Percentiles rank a stretch among this genome's conserved stretches.
These are phyloP conservation scores for Scleromitrula shiraiana DNA, from an alignment of 2,329 filamentous ascomycete species.

Conservation along the genomic window DNA sequence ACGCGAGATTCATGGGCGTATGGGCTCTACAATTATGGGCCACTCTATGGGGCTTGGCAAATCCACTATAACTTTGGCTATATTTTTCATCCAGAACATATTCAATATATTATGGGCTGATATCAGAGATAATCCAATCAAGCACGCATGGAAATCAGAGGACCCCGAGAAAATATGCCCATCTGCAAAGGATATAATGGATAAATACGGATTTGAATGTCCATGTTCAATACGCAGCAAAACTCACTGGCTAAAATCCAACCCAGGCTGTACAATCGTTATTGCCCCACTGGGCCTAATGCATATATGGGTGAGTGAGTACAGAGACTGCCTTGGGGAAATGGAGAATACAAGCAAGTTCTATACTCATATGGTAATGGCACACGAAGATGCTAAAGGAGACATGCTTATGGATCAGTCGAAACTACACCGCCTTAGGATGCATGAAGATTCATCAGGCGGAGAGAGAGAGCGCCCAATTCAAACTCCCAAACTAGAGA, in stretches of 20 bases:
- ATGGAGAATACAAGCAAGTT: too few relatives aligned
- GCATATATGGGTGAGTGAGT: not conserved
- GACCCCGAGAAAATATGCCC: too few relatives aligned
- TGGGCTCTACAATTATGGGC: not conserved
- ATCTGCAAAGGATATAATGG: not conserved
- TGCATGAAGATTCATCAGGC: not conserved
- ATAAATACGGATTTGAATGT: not conserved
- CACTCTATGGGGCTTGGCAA: slow-evolving; percentile 3
- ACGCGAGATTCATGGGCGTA: not conserved
- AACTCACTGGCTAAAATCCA: not conserved
- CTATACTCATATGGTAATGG: too few relatives aligned
- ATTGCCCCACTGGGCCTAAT: not conserved
- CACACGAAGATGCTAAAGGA: too few relatives aligned
- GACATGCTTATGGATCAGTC: too few relatives aligned
- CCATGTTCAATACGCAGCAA: not conserved
- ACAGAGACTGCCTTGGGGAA: not conserved
- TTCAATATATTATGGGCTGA: slow-evolving; percentile 1
- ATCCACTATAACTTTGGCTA: not conserved
- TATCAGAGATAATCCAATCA: not conserved
- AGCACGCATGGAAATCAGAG: not conserved
- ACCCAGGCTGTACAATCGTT: not conserved
- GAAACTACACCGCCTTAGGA: too few relatives aligned
- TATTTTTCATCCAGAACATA: not conserved
- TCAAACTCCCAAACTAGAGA: not conserved
- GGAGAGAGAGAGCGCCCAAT: not conserved